These are phyloP conservation scores for Fistulina hepatica DNA, from an alignment of 1,284 basidiomycete genomes.

Conservation along the genomic window DNA sequence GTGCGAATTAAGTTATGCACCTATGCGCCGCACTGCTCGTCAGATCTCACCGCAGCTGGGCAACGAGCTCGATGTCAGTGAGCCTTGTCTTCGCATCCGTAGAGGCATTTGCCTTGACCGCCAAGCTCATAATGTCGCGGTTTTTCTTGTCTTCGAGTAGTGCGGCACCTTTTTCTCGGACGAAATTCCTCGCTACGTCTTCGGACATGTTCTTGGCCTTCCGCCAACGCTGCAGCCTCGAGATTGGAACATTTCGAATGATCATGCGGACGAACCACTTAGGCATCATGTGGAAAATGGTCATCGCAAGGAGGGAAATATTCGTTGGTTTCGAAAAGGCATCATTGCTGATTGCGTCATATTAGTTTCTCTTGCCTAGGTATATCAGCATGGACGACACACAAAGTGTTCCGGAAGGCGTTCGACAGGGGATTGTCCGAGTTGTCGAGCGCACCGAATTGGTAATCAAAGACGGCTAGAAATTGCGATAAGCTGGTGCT, in stretches of 20 bases:
- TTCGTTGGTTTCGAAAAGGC: too few relatives aligned
- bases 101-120: conserved; percentile 45
- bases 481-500: not conserved
- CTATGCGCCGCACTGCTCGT: conserved; percentile 3
- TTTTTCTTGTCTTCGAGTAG: conserved; percentile 15
- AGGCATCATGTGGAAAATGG: conserved; percentile 18
- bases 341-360: too few relatives aligned
- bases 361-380: too few relatives aligned
- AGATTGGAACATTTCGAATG: conserved; percentile 25
- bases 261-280: conserved; percentile 11
- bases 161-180: conserved; percentile 15
- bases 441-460: conserved; percentile 16
- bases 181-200: conserved; percentile 13
- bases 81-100: conserved; percentile 33
- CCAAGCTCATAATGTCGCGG: conserved; percentile 18
- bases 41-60: conserved; percentile 33
- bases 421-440: conserved; percentile 12
- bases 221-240: conserved; percentile 38
- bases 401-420: conserved; percentile 14
- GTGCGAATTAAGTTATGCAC: conserved; percentile 22
- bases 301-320: too few relatives aligned
- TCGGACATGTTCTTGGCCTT: conserved; percentile 19
- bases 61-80: conserved; percentile 38
- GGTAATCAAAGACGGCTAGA: conserved; percentile 17
- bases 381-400: too few relatives aligned